Percentiles rank a stretch among this genome's conserved stretches.
Evolutionary conservation across 2,329 filamentous ascomycete species (phyloP).

Genomic region (Endothia cerciana): DNA sequence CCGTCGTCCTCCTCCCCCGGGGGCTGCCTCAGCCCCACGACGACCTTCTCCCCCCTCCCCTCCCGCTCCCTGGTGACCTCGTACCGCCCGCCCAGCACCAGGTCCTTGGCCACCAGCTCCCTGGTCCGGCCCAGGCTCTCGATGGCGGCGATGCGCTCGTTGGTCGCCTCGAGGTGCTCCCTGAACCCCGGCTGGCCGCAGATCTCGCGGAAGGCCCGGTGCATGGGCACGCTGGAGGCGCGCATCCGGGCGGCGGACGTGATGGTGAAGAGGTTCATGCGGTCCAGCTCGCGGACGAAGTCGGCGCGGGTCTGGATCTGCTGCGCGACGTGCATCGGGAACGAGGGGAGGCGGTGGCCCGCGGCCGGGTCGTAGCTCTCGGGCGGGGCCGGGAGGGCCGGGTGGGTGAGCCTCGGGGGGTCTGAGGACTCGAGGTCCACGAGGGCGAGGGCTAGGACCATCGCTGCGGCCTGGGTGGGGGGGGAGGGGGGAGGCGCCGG

Average conservation of each 20-base stretch:
- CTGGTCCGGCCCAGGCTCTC: conserved; percentile 92
- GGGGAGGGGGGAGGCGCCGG: neutral
- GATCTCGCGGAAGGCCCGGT: conserved; percentile 85
- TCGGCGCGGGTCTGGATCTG: conserved; percentile 95
- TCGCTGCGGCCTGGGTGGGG: conserved; percentile 72
- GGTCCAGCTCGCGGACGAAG: conserved; percentile 91
- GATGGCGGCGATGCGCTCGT: conserved; percentile 87
- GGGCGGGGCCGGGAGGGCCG: conserved; percentile 37
- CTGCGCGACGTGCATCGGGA: conserved; percentile 80
- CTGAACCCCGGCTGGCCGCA: conserved; percentile 78
- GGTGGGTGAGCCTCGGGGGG: conserved; percentile 67
- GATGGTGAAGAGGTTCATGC: conserved; percentile 94
- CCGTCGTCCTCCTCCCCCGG: conserved; percentile 45
- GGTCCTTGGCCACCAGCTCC: conserved; percentile 92
- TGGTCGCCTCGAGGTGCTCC: conserved; percentile 77
- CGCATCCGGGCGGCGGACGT: conserved; percentile 84
- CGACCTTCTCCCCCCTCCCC: conserved; percentile 43
- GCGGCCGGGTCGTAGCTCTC: conserved; percentile 66
- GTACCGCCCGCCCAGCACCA: conserved; percentile 84
- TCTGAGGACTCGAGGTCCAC: conserved; percentile 78
- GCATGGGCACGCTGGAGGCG: conserved; percentile 95
- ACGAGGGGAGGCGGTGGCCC: conserved; percentile 79
- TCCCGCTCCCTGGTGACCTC: conserved; percentile 52
- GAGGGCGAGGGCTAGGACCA: conserved; percentile 88
- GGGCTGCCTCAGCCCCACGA: conserved; percentile 40